Conservation (phyloP, 1,284 basidiomycete genomes). For the Melanopsichium pennsylvanicum region DNA sequence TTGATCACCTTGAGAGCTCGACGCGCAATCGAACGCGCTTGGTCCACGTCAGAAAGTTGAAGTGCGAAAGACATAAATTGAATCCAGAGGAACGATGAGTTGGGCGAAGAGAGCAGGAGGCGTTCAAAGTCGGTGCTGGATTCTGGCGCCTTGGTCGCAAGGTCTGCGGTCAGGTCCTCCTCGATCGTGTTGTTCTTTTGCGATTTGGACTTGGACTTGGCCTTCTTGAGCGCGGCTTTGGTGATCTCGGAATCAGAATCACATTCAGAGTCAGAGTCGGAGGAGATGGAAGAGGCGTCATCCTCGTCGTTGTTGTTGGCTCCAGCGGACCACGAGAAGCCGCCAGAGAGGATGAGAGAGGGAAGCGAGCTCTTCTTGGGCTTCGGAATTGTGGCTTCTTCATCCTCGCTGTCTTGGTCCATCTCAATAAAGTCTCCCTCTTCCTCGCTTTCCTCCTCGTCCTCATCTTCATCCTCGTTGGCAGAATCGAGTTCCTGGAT, state of each 20-base stretch:
- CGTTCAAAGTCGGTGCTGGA: constrained; percentile 95
- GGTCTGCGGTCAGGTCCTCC: constrained; percentile 60
- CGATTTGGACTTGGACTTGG: constrained; percentile 27
- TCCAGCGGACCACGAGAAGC: constrained; percentile 70
- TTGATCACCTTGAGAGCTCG: constrained; percentile 86
- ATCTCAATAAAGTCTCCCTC: constrained; percentile 48
- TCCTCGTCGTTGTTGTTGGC: constrained; percentile 53
- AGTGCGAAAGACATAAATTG: constrained; percentile 99
- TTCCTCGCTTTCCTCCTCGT: constrained; percentile 32
- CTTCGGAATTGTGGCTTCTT: constrained; percentile 24
- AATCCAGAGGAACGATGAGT: constrained; percentile 97
- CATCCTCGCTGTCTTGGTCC: constrained; percentile 50
- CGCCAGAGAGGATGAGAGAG: constrained; percentile 67
- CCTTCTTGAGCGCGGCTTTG: constrained; percentile 35
- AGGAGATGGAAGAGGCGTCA: constrained; percentile 11
- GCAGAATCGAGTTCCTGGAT: constrained; percentile 50
- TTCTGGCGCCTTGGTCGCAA: constrained; percentile 71
- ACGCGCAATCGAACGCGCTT: constrained; percentile 85
- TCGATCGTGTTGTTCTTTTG: constrained; percentile 21
- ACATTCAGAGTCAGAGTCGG: constrained; percentile 66
- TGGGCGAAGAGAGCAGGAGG: constrained; percentile 89
- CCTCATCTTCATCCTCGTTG: constrained; percentile 53
- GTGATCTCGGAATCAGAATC: constrained; percentile 70
- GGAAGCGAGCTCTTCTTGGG: constrained; percentile 43
- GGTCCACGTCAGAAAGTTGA: constrained; percentile 91